Percentiles rank a stretch among this genome's conserved stretches.
Evolutionary conservation across 2,329 filamentous ascomycete species (phyloP).

Genomic region (Claviceps humidiphila): DNA sequence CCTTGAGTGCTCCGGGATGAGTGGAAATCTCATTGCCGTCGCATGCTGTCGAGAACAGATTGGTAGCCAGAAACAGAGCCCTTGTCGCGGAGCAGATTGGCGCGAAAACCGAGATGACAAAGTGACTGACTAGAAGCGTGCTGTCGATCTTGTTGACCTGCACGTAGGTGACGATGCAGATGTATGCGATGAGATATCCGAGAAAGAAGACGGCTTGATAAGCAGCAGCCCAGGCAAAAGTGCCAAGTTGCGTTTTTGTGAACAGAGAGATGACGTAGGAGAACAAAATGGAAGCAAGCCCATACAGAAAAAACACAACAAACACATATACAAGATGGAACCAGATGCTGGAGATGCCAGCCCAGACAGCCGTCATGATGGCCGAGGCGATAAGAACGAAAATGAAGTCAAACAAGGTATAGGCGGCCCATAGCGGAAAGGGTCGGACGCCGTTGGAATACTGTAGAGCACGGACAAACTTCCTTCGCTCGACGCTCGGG

Average conservation of each 20-base stretch:
- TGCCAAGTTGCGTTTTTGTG: slow-evolving; percentile 63
- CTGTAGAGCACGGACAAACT: slow-evolving; percentile 70
- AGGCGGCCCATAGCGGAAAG: slow-evolving; percentile 73
- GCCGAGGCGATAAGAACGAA: slow-evolving; percentile 55
- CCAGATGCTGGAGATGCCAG: slow-evolving; percentile 51
- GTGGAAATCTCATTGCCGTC: slow-evolving; percentile 46
- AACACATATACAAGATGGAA: slow-evolving; percentile 74
- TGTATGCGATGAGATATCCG: slow-evolving; percentile 57
- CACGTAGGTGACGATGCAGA: slow-evolving; percentile 61
- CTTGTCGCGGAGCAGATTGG: slow-evolving; percentile 66
- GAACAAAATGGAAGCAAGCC: slow-evolving; percentile 61
- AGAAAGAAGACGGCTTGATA: slow-evolving; percentile 61
- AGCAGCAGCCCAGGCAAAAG: slow-evolving; percentile 72
- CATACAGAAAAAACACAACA: slow-evolving; percentile 67
- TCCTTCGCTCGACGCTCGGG: slow-evolving; percentile 68
- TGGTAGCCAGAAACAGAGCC: slow-evolving; percentile 63
- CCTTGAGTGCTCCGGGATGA: slow-evolving; percentile 56
- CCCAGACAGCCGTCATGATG: slow-evolving; percentile 56
- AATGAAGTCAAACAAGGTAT: slow-evolving; percentile 65
- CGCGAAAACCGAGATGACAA: slow-evolving; percentile 57
- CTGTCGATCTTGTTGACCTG: slow-evolving; percentile 55
- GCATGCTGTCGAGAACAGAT: slow-evolving; percentile 74
- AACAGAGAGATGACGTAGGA: slow-evolving; percentile 75
- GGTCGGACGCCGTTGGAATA: slow-evolving; percentile 85
- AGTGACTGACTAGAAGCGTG: slow-evolving; percentile 58